A percentile compares a stretch with the other conserved stretches of the same genome.
phyloP scores from a whole-genome alignment of 345 rosid genomes.

The Camelina sativa region DNA sequence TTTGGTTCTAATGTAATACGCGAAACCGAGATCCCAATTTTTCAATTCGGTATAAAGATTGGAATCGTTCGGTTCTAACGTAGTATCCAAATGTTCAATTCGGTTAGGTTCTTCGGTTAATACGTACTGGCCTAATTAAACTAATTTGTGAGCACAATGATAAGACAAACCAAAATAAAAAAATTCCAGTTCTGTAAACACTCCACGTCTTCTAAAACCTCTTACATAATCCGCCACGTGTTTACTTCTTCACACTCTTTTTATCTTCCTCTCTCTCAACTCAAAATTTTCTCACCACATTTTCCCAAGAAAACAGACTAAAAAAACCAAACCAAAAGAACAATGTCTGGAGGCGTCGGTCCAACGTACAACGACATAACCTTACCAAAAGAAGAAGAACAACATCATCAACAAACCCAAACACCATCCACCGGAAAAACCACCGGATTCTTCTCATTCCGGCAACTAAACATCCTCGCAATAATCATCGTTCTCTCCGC shows the following conservation, averaged over 20 bases:
- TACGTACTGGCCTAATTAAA: background rate
- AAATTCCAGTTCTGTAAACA: slow-evolving; percentile 6
- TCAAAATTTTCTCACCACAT: slow-evolving; percentile 3
- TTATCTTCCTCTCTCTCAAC: slow-evolving; percentile 19
- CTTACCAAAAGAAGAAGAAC: slow-evolving; percentile 53
- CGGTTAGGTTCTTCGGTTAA: too few relatives aligned
- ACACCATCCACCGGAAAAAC: slow-evolving; percentile 24
- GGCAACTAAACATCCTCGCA: slow-evolving; percentile 70
- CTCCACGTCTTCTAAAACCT: slow-evolving; percentile 39
- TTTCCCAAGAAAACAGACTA: background rate
- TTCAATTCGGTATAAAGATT: too few relatives aligned
- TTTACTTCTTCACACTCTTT: slow-evolving; percentile 19
- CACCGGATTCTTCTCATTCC: slow-evolving; percentile 51
- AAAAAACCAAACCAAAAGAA: background rate
- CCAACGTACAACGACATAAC: slow-evolving; percentile 58
- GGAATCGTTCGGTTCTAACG: too few relatives aligned
- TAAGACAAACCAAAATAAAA: slow-evolving; percentile 11
- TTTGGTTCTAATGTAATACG: too few relatives aligned
- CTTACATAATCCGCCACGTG: slow-evolving; percentile 42
- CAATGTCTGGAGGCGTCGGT: slow-evolving; percentile 87
- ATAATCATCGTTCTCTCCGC: slow-evolving; percentile 62
- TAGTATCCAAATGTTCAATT: too few relatives aligned
- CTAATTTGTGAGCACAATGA: background rate
- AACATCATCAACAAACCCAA: slow-evolving; percentile 16
- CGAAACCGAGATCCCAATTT: too few relatives aligned